Evolutionary conservation across 2,329 filamentous ascomycete species (phyloP).

Genomic region (Ceratocystis cacaofunesta): DNA sequence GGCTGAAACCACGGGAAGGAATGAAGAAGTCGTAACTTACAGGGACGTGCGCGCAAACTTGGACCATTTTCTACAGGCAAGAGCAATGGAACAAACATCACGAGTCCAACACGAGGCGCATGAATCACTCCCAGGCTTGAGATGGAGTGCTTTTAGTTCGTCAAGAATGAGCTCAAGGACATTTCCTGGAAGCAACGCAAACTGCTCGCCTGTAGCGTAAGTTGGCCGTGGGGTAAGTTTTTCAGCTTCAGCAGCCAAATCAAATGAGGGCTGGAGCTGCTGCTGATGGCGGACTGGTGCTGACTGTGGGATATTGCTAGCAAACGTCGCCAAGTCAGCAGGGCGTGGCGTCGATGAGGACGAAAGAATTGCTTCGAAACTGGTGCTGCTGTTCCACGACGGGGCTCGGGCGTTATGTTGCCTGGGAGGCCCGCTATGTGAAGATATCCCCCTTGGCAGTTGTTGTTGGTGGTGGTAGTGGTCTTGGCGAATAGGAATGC

Average conservation of each 20-base stretch:
- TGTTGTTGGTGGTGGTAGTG: not conserved
- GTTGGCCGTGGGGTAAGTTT: constrained; percentile 24
- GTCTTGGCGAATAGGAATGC: not conserved
- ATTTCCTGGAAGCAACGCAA: constrained; percentile 42
- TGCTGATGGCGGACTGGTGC: constrained; percentile 13
- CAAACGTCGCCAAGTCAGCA: constrained; percentile 20
- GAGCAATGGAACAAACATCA: constrained; percentile 37
- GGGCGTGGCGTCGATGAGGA: constrained; percentile 19
- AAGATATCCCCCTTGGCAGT: not conserved
- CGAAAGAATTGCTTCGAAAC: constrained; percentile 27
- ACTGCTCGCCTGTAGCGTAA: constrained; percentile 35
- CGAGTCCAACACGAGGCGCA: constrained; percentile 53
- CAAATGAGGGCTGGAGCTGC: constrained; percentile 15
- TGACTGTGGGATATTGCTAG: constrained; percentile 9
- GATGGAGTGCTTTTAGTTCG: constrained; percentile 37
- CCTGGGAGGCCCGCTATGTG: not conserved
- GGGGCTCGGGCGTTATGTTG: constrained; percentile 20
- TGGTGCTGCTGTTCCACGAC: constrained; percentile 23
- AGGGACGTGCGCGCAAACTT: constrained; percentile 36
- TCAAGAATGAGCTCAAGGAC: constrained; percentile 42
- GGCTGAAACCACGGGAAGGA: not conserved
- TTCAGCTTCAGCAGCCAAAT: constrained; percentile 20
- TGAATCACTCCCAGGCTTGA: constrained; percentile 33
- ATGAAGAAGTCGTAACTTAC: constrained; percentile 26
- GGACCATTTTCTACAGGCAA: constrained; percentile 38